Base-by-base conservation (phyloP, 23 red algal genomes). In the Gracilaria gracilis region DNA sequence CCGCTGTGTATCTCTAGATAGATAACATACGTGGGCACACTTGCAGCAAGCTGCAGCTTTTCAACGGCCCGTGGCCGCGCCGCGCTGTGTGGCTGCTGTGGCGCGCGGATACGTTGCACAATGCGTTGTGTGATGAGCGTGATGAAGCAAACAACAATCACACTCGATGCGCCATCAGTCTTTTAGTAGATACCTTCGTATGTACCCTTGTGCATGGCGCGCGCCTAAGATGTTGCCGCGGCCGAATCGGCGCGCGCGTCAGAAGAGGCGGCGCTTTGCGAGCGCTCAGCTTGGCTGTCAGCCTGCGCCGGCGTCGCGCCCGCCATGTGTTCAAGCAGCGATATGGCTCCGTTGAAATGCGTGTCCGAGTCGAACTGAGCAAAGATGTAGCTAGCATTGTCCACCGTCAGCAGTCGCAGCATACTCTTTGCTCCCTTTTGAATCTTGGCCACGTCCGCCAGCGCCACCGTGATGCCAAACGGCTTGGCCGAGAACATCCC, bases 361-460 rank as follows among this genome's bases (percentile, higher is more conserved):
- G 88, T 76, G 28, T 91, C 77, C 38, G 88, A 91, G n/a, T 91
- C 75, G 54, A 91, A 91, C 35, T 91, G 71, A 4, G 76, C 88
- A 61, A 91, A 91, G 58, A 91, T 91, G 65, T 82, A 91, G 57
- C 88, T 91, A 21, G 51, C 29, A 2, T 80, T 75, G 33, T 51
- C 17, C 32, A 67, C 65, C 8, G 88, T 91, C 37, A 91, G 71
- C 35, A 91, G 24, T 11, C 76, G 23, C 33, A 91, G 40, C 88
- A 91, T 91, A 24, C 40, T 39, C 48, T 91, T 91, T 8, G 88
- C 78, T 38, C 88, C 88, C 57, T 91, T 91, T 59, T 91, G 88
- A 36, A 91, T 73, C 66, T 83, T 91, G 25, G 44, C 88, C 31
- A 91, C 88, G 62, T 81, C 76, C 3, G 21, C 34, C 44, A 91